phyloP scores from a whole-genome alignment of 2,329 filamentous ascomycete genomes.

The Sclerotinia subarctica region DNA sequence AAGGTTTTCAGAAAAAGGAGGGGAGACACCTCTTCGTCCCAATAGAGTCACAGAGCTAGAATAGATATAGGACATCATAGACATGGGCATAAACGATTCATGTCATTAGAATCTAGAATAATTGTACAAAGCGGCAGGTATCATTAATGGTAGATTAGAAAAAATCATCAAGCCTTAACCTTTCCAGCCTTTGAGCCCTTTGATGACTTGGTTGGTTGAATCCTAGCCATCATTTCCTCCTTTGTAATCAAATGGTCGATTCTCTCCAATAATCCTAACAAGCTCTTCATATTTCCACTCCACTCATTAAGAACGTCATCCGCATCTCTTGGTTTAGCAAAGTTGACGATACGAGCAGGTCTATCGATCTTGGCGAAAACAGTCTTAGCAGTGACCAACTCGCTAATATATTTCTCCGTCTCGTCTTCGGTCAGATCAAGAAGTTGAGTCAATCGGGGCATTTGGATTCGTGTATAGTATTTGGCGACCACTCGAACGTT shows the following conservation, averaged over 20 bases:
- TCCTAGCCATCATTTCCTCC: slow-evolving; percentile 99
- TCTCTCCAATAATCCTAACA: slow-evolving; percentile 79
- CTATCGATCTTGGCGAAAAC: slow-evolving; percentile 97
- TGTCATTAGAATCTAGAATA: slow-evolving; percentile 38
- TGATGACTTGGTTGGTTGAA: slow-evolving; percentile 59
- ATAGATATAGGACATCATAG: slow-evolving; percentile 18
- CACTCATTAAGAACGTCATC: slow-evolving; percentile 98
- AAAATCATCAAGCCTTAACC: slow-evolving; percentile 30
- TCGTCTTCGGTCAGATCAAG: slow-evolving; percentile 92
- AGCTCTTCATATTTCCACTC: slow-evolving; percentile 96
- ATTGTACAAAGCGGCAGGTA: slow-evolving; percentile 37
- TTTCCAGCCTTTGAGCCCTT: slow-evolving; percentile 41
- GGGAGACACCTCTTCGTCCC: not conserved
- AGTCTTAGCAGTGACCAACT: slow-evolving; percentile 95
- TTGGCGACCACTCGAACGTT: slow-evolving; percentile 97
- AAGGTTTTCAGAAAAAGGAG: not conserved
- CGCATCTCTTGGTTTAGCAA: slow-evolving; percentile 89
- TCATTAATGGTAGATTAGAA: slow-evolving; percentile 21
- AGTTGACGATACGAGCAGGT: slow-evolving; percentile 86
- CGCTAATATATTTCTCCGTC: slow-evolving; percentile 98
- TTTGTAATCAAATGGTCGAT: slow-evolving; percentile 99
- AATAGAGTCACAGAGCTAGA: not conserved
- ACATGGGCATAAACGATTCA: slow-evolving; percentile 28
- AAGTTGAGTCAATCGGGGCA: slow-evolving; percentile 83
- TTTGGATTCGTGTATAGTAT: slow-evolving; percentile 97